These are phyloP conservation scores for Cicer judaicum DNA, from an alignment of 306 rosid genomes.

Conservation along the genomic window DNA sequence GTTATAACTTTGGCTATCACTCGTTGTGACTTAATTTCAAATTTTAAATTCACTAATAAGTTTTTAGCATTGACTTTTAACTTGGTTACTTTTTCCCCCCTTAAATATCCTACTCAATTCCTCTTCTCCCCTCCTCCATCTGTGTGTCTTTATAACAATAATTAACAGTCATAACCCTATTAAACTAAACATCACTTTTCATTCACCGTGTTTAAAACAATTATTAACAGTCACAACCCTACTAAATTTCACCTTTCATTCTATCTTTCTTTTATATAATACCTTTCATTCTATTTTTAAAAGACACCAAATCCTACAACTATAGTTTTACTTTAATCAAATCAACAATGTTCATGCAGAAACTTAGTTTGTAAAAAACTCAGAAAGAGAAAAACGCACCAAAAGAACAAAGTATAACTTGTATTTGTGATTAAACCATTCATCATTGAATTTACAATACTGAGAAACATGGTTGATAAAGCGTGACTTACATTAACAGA, in stretches of 20 bases:
- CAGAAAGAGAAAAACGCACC: no score
- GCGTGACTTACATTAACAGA: constrained; percentile 13
- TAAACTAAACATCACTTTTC: neutral
- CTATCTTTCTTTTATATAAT: neutral
- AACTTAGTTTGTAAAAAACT: constrained; percentile 1
- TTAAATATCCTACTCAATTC: neutral
- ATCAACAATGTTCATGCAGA: neutral
- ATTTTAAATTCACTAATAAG: no score
- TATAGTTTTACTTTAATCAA: neutral
- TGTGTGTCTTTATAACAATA: no score
- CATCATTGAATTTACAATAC: constrained; percentile 47
- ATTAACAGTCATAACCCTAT: neutral
- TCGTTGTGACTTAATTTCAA: no score
- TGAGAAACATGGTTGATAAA: constrained; percentile 30
- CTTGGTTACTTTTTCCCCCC: neutral
- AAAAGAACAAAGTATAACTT: constrained; percentile 5
- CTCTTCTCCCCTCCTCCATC: neutral
- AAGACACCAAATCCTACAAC: neutral
- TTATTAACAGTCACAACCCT: neutral
- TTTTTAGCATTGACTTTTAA: no score
- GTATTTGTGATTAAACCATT: constrained; percentile 18
- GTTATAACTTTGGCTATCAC: no score
- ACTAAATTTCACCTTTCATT: neutral
- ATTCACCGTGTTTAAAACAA: neutral
- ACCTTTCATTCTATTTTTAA: neutral